Percentiles rank a stretch among this genome's conserved stretches.
Evolutionary conservation across 768 basidiomycete species (phyloP).

Genomic region (Lentinula boryana): DNA sequence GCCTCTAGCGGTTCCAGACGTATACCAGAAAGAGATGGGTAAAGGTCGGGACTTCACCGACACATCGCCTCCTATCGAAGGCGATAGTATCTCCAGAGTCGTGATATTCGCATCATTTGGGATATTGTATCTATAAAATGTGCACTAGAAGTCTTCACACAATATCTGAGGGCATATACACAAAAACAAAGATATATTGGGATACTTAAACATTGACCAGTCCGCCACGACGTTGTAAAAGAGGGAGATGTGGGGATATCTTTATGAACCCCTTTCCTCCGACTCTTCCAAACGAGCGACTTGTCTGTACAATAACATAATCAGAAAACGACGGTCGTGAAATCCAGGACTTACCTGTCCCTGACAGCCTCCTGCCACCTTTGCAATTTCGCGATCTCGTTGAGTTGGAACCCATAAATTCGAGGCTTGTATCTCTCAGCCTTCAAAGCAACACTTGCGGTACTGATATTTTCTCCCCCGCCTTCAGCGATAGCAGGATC

Average conservation of each 20-base stretch:
- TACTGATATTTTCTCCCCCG: constrained; percentile 66
- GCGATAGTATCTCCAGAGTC: neutral
- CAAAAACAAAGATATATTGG: neutral
- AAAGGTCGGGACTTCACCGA: constrained; percentile 2
- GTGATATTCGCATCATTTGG: constrained; percentile 7
- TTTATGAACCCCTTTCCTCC: constrained; percentile 21
- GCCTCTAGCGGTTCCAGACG: constrained; percentile 6
- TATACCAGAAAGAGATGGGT: constrained; percentile 3
- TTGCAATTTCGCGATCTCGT: constrained; percentile 89
- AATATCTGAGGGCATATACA: neutral
- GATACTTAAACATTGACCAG: neutral
- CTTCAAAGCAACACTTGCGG: constrained; percentile 78
- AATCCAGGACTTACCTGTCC: constrained; percentile 55
- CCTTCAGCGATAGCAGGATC: constrained; percentile 51
- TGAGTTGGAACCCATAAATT: constrained; percentile 95
- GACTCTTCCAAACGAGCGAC: constrained; percentile 44
- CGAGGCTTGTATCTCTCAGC: constrained; percentile 89
- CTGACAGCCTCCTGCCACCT: constrained; percentile 94
- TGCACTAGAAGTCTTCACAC: neutral
- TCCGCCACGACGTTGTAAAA: neutral
- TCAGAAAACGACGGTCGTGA: constrained; percentile 2
- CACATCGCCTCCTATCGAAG: neutral
- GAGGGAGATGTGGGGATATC: neutral
- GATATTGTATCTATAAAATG: neutral
- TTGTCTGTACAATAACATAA: constrained; percentile 27